Evolutionary conservation across 2,329 filamentous ascomycete genomes (phyloP).

Genomic region (Ambrosiella beaveri): DNA sequence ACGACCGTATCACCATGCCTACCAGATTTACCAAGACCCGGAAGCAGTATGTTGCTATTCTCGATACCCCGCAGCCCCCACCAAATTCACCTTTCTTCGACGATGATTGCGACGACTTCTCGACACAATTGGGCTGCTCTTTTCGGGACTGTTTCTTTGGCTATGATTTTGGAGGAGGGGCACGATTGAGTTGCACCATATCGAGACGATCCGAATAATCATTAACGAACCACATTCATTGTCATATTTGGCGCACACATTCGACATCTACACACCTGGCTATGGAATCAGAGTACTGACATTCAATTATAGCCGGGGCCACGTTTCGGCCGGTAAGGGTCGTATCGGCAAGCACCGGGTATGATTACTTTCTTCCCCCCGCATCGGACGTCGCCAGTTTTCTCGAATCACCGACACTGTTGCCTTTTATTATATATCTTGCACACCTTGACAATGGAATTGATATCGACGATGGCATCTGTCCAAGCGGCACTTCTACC

Average conservation of each 20-base stretch:
- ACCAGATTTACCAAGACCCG: slow-evolving; percentile 59
- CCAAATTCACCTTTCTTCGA: slow-evolving; percentile 10
- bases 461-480: neutral
- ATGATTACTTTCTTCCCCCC: slow-evolving; percentile 5
- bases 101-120: slow-evolving; percentile 12
- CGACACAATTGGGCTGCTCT: slow-evolving; percentile 11
- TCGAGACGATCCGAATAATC: slow-evolving; percentile 9
- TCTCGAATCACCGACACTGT: neutral
- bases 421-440: neutral
- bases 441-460: neutral
- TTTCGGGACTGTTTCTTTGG: slow-evolving; percentile 3
- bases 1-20: slow-evolving; percentile 41
- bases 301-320: slow-evolving; percentile 54
- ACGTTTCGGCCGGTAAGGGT: slow-evolving; percentile 96
- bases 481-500: neutral
- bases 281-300: slow-evolving; percentile 17
- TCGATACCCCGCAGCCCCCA: slow-evolving; percentile 14
- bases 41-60: slow-evolving; percentile 47
- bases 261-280: neutral
- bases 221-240: slow-evolving; percentile 1
- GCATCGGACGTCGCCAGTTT: neutral
- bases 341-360: slow-evolving; percentile 90
- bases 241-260: neutral
- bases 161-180: neutral
- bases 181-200: slow-evolving; percentile 7